Evolutionary conservation across 352 stramenopile genomes (phyloP).

Genomic region (Phytophthora sojae): DNA sequence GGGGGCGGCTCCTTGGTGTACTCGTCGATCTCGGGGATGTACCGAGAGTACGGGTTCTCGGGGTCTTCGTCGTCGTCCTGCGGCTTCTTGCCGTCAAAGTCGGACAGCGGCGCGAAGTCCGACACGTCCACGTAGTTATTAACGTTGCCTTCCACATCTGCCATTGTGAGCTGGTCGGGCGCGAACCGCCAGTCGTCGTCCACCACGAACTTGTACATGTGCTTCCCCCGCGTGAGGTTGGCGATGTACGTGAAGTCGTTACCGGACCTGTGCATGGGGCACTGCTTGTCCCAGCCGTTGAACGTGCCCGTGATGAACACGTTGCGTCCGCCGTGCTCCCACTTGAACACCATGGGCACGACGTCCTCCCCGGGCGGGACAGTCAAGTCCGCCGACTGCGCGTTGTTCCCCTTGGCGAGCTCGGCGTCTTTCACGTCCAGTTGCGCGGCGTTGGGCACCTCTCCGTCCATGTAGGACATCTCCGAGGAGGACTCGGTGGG

Average conservation of each 20-base stretch:
- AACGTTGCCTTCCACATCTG: slow-evolving; percentile 98
- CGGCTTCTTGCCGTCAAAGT: slow-evolving; percentile 63
- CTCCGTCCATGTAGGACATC: slow-evolving; percentile 46
- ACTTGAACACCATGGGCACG: slow-evolving; percentile 97
- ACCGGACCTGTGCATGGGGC: slow-evolving; percentile 98
- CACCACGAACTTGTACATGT: slow-evolving; percentile 99
- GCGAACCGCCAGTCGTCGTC: slow-evolving; percentile 99
- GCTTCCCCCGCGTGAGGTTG: slow-evolving; percentile 97
- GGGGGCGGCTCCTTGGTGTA: slow-evolving; percentile 99
- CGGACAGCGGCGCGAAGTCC: slow-evolving; percentile 93
- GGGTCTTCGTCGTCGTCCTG: slow-evolving; percentile 75
- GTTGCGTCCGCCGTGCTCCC: slow-evolving; percentile 97
- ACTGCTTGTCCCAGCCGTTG: slow-evolving; percentile 99
- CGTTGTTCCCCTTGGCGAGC: slow-evolving; percentile 41
- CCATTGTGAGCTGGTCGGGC: slow-evolving; percentile 95
- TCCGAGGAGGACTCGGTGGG: slow-evolving; percentile 44
- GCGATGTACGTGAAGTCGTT: slow-evolving; percentile 99
- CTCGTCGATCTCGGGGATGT: slow-evolving; percentile 98
- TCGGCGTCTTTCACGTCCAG: slow-evolving; percentile 39
- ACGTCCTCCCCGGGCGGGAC: slow-evolving; percentile 37
- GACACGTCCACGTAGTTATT: slow-evolving; percentile 99
- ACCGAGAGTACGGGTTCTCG: slow-evolving; percentile 95
- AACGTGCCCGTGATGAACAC: slow-evolving; percentile 99
- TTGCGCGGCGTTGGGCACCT: slow-evolving; percentile 16
- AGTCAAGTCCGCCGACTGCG: slow-evolving; percentile 18